Base-by-base conservation (phyloP, 352 stramenopile species). In the Phytophthora sojae region DNA sequence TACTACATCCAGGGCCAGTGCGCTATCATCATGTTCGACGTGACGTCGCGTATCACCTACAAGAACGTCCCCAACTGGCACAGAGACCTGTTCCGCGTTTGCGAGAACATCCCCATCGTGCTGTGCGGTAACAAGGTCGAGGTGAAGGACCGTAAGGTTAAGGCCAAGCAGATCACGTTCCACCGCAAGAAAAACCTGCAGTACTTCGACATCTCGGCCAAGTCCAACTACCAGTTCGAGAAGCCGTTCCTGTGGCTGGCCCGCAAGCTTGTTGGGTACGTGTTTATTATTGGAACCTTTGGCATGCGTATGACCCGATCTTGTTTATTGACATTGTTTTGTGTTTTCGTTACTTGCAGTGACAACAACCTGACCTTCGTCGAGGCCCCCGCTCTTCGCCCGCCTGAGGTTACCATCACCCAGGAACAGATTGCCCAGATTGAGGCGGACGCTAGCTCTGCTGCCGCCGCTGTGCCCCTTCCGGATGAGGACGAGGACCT, bases 181-280 rank as follows among this genome's bases (percentile, higher is more conserved):
- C 98, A 99, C 88, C 94, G 98, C 77, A 99, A 99, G 92, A 99
- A 99, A 92, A 99, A 99, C 85, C 82, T 99, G 52, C 98, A 99
- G 86, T 99, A 99, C 85, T 99, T 99, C 73, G 98, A 99, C 88
- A 99, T 99, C 77, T 99, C 98, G 61, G 98, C 98, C 68, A 99
- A 99, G 92, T 99, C 92, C 32, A 99, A 99, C 92, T 99, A 99
- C 91, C 99, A 99, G 91, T 99, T 99, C 80, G 98, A 99, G 89
- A 99, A 99, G 92, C 98, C 98, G 53, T 99, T 99, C 88, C 87
- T 99, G 64, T 99, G 98, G 98, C 88, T 99, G 32, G 98, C 98
- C 21, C 95, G 98, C 74, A 99, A 99, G 90, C 92, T 99, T 75
- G 92, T 97, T 54, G 97, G 97, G 89, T 96, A 85, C 75, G 21